phyloP scores from a whole-genome alignment of 306 rosid genomes.

The Sicyos edulis region DNA sequence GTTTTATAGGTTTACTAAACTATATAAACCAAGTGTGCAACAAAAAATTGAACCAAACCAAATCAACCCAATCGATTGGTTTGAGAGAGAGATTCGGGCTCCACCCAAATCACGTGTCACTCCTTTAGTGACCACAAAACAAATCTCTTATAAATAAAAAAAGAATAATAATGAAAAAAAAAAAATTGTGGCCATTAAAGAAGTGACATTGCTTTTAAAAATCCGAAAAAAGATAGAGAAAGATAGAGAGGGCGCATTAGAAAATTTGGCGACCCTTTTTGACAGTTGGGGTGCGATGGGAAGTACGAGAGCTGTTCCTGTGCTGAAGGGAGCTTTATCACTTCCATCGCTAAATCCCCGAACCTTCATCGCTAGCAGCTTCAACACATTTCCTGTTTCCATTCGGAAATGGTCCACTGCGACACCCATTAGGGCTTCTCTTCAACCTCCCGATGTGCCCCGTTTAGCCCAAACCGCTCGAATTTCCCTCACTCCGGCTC shows the following conservation, averaged over 20 bases:
- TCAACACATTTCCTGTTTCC: slow-evolving; percentile 9
- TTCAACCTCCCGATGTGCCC: slow-evolving; percentile 56
- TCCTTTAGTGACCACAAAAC: no score
- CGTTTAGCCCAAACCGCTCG: slow-evolving; percentile 76
- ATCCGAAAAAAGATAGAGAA: no score
- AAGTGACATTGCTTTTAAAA: no score
- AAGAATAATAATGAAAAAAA: no score
- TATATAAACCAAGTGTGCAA: no score
- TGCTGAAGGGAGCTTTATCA: slow-evolving; percentile 21
- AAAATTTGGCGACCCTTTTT: background rate
- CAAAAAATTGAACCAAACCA: no score
- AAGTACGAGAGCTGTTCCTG: slow-evolving; percentile 24
- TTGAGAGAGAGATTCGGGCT: no score
- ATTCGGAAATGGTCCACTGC: slow-evolving; percentile 26
- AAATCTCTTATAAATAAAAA: no score
- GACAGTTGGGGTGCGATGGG: slow-evolving; percentile 19
- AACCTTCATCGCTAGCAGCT: slow-evolving; percentile 17
- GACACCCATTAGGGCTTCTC: slow-evolving; percentile 30
- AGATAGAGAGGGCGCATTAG: background rate
- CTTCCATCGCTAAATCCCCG: slow-evolving; percentile 8
- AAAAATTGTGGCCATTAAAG: no score
- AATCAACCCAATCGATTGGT: no score
- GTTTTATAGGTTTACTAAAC: no score
- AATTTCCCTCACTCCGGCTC: slow-evolving; percentile 51
- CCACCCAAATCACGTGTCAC: no score